phyloP scores from a whole-genome alignment of 192 early-diverging fungal genomes.

The Podila minutissima region DNA sequence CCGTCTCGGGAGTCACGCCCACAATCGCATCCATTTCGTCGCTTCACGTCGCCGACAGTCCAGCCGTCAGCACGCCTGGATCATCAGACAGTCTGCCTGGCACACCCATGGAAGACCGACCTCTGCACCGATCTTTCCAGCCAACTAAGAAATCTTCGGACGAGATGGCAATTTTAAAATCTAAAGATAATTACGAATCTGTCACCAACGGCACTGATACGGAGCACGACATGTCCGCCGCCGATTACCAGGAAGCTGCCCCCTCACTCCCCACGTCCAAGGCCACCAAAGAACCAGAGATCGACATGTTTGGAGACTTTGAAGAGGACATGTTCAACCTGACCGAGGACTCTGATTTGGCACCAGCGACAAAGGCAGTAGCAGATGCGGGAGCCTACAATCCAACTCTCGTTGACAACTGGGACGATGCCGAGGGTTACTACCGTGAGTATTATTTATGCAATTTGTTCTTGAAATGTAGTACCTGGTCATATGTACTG shows the following conservation, averaged over 20 bases:
- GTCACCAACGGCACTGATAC: conserved; percentile 52
- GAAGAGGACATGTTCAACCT: conserved; percentile 79
- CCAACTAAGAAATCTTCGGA: conserved; percentile 45
- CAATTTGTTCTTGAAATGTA: background rate
- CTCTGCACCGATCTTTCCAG: conserved; percentile 43
- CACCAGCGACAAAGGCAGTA: conserved; percentile 25
- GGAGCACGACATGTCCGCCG: conserved; percentile 69
- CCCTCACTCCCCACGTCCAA: conserved; percentile 20
- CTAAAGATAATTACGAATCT: conserved; percentile 59
- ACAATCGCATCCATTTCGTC: conserved; percentile 5
- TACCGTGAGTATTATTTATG: conserved; percentile 76
- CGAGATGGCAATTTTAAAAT: conserved; percentile 57
- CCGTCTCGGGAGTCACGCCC: conserved; percentile 8
- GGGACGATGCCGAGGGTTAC: conserved; percentile 98
- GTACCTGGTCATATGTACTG: too few species aligned
- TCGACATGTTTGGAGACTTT: conserved; percentile 80
- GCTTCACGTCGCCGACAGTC: conserved; percentile 14
- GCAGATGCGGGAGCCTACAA: conserved; percentile 51
- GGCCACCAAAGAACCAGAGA: conserved; percentile 22
- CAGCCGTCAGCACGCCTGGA: conserved; percentile 31
- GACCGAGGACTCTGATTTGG: conserved; percentile 9
- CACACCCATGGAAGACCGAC: conserved; percentile 78
- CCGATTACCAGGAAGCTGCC: conserved; percentile 66
- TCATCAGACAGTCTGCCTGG: conserved; percentile 86
- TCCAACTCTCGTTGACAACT: conserved; percentile 81